Evolutionary conservation across 208 protist genomes (phyloP).

Genomic region (Acanthamoeba divionensis): DNA sequence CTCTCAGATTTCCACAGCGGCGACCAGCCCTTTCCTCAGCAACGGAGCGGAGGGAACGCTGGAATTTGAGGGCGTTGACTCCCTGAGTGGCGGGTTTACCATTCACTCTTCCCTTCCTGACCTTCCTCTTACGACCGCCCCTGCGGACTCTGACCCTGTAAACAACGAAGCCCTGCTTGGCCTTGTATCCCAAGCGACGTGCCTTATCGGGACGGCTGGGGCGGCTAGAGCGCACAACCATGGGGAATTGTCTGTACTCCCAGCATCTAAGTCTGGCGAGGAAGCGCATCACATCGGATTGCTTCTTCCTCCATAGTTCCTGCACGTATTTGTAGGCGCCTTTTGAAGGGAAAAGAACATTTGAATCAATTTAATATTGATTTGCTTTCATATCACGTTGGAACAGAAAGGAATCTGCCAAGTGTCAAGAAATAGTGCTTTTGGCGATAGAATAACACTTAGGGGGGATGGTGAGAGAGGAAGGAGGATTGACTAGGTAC

Average conservation of each 20-base stretch:
- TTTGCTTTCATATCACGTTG: background rate
- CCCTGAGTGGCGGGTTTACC: constrained; percentile 97
- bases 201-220: constrained; percentile 99
- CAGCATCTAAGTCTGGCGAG: constrained; percentile 97
- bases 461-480: too few species aligned
- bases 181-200: constrained; percentile 98
- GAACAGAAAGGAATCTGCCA: background rate
- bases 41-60: constrained; percentile 91
- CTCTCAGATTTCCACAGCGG: constrained; percentile 93
- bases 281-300: constrained; percentile 99
- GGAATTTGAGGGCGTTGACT: constrained; percentile 96
- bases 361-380: background rate
- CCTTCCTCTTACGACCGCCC: constrained; percentile 96
- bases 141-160: constrained; percentile 98
- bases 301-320: constrained; percentile 99
- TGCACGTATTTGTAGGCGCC: constrained; percentile 99
- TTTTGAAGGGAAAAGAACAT: constrained; percentile 79
- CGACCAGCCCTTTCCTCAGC: constrained; percentile 97
- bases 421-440: too few species aligned
- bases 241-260: constrained; percentile 93
- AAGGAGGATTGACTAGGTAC: too few species aligned
- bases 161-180: constrained; percentile 98
- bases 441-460: too few species aligned
- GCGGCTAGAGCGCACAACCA: constrained; percentile 88
- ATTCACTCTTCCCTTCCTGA: constrained; percentile 95